Percentiles rank a stretch among this genome's conserved stretches.
Evolutionary conservation across 2,329 filamentous ascomycete species (phyloP).

Genomic region (Cladosporium halotolerans): DNA sequence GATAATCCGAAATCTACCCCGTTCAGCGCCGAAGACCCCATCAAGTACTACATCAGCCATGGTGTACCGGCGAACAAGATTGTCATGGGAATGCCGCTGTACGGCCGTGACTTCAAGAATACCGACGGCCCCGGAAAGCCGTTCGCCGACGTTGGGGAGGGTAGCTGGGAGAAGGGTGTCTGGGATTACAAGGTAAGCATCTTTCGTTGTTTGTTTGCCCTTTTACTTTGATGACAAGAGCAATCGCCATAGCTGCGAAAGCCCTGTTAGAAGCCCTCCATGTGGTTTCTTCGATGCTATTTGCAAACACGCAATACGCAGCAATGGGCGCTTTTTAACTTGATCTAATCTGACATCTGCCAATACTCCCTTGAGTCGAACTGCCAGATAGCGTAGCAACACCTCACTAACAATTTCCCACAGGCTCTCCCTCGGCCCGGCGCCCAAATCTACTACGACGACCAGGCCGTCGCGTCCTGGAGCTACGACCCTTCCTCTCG

Average conservation of each 20-base stretch:
- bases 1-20: constrained; percentile 61
- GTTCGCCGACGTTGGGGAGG: constrained; percentile 65
- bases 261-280: constrained; percentile 6
- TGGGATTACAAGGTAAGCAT: constrained; percentile 38
- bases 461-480: constrained; percentile 62
- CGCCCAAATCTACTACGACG: constrained; percentile 58
- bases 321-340: constrained; percentile 10
- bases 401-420: neutral
- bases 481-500: constrained; percentile 60
- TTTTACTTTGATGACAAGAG: constrained; percentile 8
- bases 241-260: constrained; percentile 6
- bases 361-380: too few relatives aligned
- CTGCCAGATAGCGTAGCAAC: neutral
- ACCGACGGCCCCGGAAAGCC: constrained; percentile 66
- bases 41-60: constrained; percentile 60
- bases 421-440: constrained; percentile 61
- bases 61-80: constrained; percentile 62
- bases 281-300: constrained; percentile 10
- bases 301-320: constrained; percentile 8
- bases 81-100: constrained; percentile 83
- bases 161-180: constrained; percentile 75
- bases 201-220: neutral
- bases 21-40: constrained; percentile 64
- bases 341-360: constrained; percentile 4
- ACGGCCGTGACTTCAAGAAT: constrained; percentile 74